These are phyloP conservation scores for Termitomyces sp. DNA, from an alignment of 768 basidiomycete species.

Conservation along the genomic window DNA sequence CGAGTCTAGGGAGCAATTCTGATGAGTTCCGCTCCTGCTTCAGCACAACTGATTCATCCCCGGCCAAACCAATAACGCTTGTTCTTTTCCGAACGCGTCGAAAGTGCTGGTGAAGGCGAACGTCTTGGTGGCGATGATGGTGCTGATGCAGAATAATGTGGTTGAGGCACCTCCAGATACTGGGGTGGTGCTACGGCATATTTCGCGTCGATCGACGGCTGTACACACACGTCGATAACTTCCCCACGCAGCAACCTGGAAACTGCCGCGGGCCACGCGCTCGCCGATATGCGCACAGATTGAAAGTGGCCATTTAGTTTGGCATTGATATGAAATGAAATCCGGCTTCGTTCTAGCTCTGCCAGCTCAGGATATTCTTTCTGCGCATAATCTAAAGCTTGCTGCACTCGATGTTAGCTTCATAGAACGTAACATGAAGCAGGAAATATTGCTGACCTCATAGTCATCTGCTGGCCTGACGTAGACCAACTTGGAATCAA, in stretches of 20 bases:
- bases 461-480: conserved; percentile 40
- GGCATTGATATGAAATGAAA: conserved; percentile 37
- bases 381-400: conserved; percentile 45
- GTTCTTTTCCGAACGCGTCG: conserved; percentile 9
- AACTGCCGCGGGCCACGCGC: conserved; percentile 41
- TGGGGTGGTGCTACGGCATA: conserved; percentile 34
- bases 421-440: too few species aligned
- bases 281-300: conserved; percentile 44
- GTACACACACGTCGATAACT: conserved; percentile 39
- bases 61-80: conserved; percentile 15
- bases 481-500: conserved; percentile 38
- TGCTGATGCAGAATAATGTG: conserved; percentile 17
- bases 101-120: conserved; percentile 16
- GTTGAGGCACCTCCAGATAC: conserved; percentile 33
- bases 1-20: not conserved
- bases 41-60: not conserved
- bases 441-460: conserved; percentile 25
- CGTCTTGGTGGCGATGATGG: conserved; percentile 18
- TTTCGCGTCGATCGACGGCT: conserved; percentile 23
- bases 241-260: conserved; percentile 38
- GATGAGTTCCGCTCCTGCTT: not conserved
- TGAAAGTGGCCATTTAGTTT: conserved; percentile 24
- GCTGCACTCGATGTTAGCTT: conserved; percentile 21
- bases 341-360: conserved; percentile 29
- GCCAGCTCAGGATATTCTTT: conserved; percentile 43